Evolutionary conservation across 805 yeast genomes (phyloP), one percentile per base, ranked within the genome.

Genomic region (Ogataea sp.): DNA sequence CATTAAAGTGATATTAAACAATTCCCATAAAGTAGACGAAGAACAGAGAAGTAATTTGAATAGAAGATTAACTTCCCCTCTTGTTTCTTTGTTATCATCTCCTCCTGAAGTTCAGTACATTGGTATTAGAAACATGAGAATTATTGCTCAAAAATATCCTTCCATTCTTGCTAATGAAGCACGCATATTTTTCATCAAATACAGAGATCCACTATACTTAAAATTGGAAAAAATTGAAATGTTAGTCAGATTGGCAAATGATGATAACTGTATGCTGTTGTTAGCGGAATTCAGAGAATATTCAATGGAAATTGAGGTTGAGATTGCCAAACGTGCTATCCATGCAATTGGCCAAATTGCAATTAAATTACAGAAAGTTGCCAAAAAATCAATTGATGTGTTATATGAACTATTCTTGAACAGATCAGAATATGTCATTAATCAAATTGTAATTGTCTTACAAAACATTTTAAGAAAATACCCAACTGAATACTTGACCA

Each of bases 31-130:
- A 15, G 53, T 82, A 7, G 51, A 56, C 26, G 47, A 54, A 27
- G 52, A 57, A 28, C 61, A 61, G 20, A 55, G 59, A 29, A 73
- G 71, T 14, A 48, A 54, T 2, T 65, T 81, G 6, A 64, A 83
- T 62, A 79, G 77, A 47, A 86, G 90, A 53, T 64, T 89, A 45
- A 69, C 87, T 23, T 82, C 95, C 10, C 96, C 96, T 1, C 65
- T 89, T 52, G 95, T 89, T 9, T 86, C 97, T 0, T 64, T 90
- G 44, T 79, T 89, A 43, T 81, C 90, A 8, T 79, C 88, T 7
- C 84, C 95, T 10, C 95, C 96, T 1, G 98, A 93, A 60, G 85
- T 94, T 36, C 97, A 93, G 62, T 90, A 83, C 52, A 96, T 90
- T 34, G 93, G 96, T 1, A 68, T 90, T 52, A 83, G 88, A 57